Evolutionary conservation across 805 yeast genomes (phyloP), one percentile per base, ranked within the genome.

Genomic region (Wickerhamiella bombiphila): DNA sequence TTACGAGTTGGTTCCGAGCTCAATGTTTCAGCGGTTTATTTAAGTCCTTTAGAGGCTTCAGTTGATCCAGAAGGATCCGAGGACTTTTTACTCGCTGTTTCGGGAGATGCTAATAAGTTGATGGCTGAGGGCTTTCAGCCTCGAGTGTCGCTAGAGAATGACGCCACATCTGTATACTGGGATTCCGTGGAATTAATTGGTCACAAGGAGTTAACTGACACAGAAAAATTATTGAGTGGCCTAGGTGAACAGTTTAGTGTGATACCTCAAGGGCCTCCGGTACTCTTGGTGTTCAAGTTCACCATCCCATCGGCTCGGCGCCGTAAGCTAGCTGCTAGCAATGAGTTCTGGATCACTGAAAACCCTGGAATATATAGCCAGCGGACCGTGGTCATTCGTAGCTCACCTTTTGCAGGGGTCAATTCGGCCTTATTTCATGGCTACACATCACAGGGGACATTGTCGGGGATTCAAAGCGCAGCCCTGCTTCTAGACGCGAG

Each of bases 371-470:
- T 9, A 14, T n/a, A 31, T 11, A 17, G 15, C 9, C 22, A 24
- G 15, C 18, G 19, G 4, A 21, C 9, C 6, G 47, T 46, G 13
- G 26, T 22, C 4, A 29, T 54, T 21, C 42, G 34, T 20, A 52
- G 57, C 43, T 47, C 57, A 14, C 61, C 63, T 7, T 57, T 56
- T 36, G 57, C 57, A 7, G 40, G 50, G 7, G 50, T 52, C 30
- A 57, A 58, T 43, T 49, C 59, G 4, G 55, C 59, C 2, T 40
- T 58, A 29, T 58, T 58, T 34, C 42, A 50, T 29, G 57, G 49
- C 9, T 58, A 52, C 36, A 28, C 42, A 5, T 43, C 57, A 8
- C 29, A 38, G 4, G 63, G 61, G 9, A 43, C 42, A n/a, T 37
- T 55, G 6, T 39, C 52, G 21, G 46, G 45, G 24, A 40, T 47